phyloP scores from a whole-genome alignment of 768 basidiomycete genomes.

The Boletus sp. region DNA sequence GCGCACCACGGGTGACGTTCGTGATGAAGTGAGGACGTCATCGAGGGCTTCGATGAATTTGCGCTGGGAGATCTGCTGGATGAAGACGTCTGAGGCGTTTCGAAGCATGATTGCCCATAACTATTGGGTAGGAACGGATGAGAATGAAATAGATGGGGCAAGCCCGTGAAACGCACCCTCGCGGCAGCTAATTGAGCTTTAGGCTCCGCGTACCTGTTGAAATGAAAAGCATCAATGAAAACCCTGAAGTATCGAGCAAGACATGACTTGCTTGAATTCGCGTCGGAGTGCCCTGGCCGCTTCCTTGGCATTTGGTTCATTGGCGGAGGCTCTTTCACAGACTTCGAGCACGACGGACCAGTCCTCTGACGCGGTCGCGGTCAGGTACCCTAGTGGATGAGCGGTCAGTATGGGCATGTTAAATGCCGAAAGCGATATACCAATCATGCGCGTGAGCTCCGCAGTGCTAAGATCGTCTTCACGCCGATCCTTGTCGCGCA shows the following conservation, averaged over 20 bases:
- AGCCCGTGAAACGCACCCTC: constrained; percentile 45
- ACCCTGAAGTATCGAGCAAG: constrained; percentile 5
- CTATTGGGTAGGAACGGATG: constrained; percentile 34
- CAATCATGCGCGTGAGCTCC: constrained; percentile 71
- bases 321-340: constrained; percentile 77
- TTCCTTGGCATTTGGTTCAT: constrained; percentile 75
- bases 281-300: constrained; percentile 77
- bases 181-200: constrained; percentile 75
- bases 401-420: background rate
- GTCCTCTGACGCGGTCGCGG: constrained; percentile 78
- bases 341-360: constrained; percentile 82
- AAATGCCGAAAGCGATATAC: constrained; percentile 34
- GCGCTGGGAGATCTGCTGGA: constrained; percentile 63
- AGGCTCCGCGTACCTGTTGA: constrained; percentile 67
- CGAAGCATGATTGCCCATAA: constrained; percentile 90
- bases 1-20: constrained; percentile 75
- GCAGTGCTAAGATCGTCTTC: constrained; percentile 47
- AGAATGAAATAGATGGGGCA: background rate
- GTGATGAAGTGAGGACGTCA: constrained; percentile 59
- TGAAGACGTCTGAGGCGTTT: constrained; percentile 72
- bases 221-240: constrained; percentile 3
- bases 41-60: constrained; percentile 82
- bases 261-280: constrained; percentile 71
- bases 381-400: constrained; percentile 56
- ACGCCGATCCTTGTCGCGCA: constrained; percentile 28